Evolutionary conservation across 768 basidiomycete genomes (phyloP).

Genomic region (Dioszegia crocea): DNA sequence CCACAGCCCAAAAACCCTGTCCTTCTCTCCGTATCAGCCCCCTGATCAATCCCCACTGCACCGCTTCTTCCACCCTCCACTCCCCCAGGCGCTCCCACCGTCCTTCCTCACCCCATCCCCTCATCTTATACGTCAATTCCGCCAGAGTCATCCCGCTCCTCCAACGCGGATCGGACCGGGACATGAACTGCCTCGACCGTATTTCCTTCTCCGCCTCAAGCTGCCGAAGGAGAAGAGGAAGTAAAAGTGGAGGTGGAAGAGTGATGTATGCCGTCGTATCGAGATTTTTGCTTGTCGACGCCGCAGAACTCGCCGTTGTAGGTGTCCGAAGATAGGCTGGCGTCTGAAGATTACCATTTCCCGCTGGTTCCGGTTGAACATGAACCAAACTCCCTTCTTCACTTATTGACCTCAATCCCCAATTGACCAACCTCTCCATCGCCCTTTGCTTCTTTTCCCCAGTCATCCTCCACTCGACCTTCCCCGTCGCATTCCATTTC

Average conservation of each 20-base stretch:
- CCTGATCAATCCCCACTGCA: slow-evolving; percentile 20
- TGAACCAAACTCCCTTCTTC: slow-evolving; percentile 37
- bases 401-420: slow-evolving; percentile 26
- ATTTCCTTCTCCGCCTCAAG: slow-evolving; percentile 13
- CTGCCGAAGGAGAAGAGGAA: slow-evolving; percentile 26
- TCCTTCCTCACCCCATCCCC: slow-evolving; percentile 32
- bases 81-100: slow-evolving; percentile 41
- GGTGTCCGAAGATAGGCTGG: too few relatives aligned
- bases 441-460: slow-evolving; percentile 3
- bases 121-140: slow-evolving; percentile 17
- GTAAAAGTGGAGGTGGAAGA: slow-evolving; percentile 25
- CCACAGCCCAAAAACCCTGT: slow-evolving; percentile 27
- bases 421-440: slow-evolving; percentile 21
- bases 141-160: slow-evolving; percentile 29
- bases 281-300: background rate
- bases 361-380: background rate
- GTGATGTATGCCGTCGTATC: slow-evolving; percentile 27
- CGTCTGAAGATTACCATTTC: background rate
- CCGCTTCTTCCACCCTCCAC: slow-evolving; percentile 28
- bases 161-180: slow-evolving; percentile 16
- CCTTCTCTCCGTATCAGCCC: slow-evolving; percentile 23
- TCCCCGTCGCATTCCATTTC: slow-evolving; percentile 5
- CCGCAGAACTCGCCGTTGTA: background rate
- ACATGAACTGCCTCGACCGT: slow-evolving; percentile 13
- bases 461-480: slow-evolving; percentile 13